phyloP scores from a whole-genome alignment of 2,329 filamentous ascomycete genomes.

The Cryphonectria japonica region DNA sequence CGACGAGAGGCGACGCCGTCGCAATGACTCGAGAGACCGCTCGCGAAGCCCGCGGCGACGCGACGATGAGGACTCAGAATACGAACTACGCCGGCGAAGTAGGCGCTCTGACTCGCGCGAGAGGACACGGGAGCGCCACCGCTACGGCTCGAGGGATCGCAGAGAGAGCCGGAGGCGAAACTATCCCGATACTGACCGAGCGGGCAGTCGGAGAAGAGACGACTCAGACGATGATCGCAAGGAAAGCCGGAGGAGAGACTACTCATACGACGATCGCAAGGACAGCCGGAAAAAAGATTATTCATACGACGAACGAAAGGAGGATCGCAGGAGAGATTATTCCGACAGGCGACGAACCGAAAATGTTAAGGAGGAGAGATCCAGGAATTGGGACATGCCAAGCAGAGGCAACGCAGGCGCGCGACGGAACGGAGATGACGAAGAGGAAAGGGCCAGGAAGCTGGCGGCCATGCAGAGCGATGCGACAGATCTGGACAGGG shows the following conservation, averaged over 20 bases:
- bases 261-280: not conserved
- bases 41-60: slow-evolving; percentile 45
- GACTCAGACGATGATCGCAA: not conserved
- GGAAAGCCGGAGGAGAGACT: not conserved
- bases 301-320: slow-evolving; percentile 31
- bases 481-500: slow-evolving; percentile 70
- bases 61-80: slow-evolving; percentile 46
- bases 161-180: slow-evolving; percentile 31
- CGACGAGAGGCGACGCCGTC: slow-evolving; percentile 44
- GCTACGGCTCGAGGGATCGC: slow-evolving; percentile 39
- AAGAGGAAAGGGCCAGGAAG: slow-evolving; percentile 66
- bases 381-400: not conserved
- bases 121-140: slow-evolving; percentile 44
- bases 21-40: slow-evolving; percentile 48
- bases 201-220: not conserved
- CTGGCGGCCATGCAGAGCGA: slow-evolving; percentile 75
- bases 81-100: slow-evolving; percentile 45
- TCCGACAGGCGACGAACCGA: slow-evolving; percentile 20
- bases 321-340: slow-evolving; percentile 25
- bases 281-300: slow-evolving; percentile 29
- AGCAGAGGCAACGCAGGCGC: slow-evolving; percentile 6
- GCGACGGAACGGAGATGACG: slow-evolving; percentile 38
- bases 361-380: not conserved
- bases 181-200: slow-evolving; percentile 31
- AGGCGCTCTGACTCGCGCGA: slow-evolving; percentile 51